Conservation (phyloP, 225 moss, liverwort and hornwort species). For the Neckera pumila region DNA sequence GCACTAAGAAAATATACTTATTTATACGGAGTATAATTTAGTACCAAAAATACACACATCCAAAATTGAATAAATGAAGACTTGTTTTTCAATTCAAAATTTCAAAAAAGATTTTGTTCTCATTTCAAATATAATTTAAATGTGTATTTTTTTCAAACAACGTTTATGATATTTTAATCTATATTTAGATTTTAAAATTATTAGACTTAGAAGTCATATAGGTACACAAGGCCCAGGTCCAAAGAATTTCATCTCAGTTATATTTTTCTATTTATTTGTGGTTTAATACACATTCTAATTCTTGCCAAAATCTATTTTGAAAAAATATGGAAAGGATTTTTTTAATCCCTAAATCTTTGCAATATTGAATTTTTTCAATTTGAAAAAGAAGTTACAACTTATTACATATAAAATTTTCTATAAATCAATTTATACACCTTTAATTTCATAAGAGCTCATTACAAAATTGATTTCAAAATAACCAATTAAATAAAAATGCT, state of each 20-base stretch:
- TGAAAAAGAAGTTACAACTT: background rate
- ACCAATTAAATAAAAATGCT: background rate
- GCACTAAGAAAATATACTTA: no score
- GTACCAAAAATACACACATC: no score
- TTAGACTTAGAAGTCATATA: background rate
- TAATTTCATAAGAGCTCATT: background rate
- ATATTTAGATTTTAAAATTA: background rate
- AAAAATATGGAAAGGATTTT: background rate
- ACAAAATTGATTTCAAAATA: background rate
- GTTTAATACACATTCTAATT: background rate
- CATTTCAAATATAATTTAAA: no score
- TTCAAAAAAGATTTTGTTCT: no score
- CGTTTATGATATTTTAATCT: background rate
- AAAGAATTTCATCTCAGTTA: background rate
- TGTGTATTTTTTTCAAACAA: no score
- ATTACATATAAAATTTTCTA: background rate
- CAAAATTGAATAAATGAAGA: no score
- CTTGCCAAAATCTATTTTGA: background rate
- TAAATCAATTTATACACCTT: background rate
- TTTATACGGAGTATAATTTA: no score
- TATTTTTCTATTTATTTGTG: background rate
- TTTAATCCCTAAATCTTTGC: background rate
- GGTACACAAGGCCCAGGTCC: accelerated
- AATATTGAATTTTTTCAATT: background rate
- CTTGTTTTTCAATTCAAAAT: no score